These are phyloP conservation scores for Rhytidiadelphus loreus DNA, from an alignment of 225 moss, liverwort and hornwort species.

Conservation along the genomic window DNA sequence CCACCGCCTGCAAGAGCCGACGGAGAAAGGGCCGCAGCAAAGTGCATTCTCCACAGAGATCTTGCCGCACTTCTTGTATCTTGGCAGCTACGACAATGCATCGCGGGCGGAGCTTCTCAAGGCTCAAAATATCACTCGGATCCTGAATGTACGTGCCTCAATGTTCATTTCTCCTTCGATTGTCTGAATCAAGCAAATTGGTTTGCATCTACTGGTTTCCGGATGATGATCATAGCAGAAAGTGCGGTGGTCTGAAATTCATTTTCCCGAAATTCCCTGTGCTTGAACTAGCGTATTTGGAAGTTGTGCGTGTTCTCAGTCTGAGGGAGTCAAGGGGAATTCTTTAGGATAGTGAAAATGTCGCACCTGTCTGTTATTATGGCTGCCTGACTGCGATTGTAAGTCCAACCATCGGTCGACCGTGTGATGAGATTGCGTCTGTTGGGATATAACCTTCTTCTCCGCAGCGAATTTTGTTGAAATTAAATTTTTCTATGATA, in stretches of 20 bases:
- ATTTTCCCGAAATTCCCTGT: neutral
- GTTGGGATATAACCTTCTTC: neutral
- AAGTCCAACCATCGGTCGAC: neutral
- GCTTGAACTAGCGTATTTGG: neutral
- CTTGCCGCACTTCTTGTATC: slow-evolving; percentile 77
- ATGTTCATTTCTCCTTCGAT: neutral
- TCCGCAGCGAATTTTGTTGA: neutral
- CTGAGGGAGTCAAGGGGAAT: neutral
- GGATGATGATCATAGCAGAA: neutral
- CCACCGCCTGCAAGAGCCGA: slow-evolving; percentile 79
- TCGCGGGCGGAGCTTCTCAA: slow-evolving; percentile 50
- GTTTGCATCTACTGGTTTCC: neutral
- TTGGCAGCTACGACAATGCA: slow-evolving; percentile 96
- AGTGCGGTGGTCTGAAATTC: neutral
- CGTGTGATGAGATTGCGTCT: neutral
- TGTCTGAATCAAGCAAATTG: neutral
- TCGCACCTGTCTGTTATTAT: neutral
- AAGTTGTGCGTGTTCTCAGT: neutral
- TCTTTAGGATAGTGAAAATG: neutral
- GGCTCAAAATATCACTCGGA: slow-evolving; percentile 84
- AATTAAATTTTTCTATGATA: neutral
- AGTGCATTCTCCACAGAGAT: slow-evolving; percentile 96
- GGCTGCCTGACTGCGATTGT: neutral
- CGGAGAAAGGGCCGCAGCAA: slow-evolving; percentile 82
- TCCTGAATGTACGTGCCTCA: slow-evolving; percentile 61